Evolutionary conservation across 257 asterid genomes (phyloP).

Genomic region (Nicotiana paniculata): DNA sequence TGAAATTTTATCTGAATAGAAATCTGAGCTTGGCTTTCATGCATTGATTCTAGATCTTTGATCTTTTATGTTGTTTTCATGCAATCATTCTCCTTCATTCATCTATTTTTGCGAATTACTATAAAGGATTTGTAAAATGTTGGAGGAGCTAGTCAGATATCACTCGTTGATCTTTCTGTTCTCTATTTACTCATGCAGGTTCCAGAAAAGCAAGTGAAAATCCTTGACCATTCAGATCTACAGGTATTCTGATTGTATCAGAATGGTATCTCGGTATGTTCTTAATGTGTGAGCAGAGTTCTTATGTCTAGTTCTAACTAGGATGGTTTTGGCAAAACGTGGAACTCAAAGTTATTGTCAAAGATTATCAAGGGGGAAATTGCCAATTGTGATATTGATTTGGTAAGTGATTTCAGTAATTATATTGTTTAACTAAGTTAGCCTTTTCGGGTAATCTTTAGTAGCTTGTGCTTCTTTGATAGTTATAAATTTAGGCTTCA

Average conservation of each 20-base stretch:
- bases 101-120: neutral
- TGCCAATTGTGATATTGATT: conserved; percentile 40
- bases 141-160: neutral
- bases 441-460: neutral
- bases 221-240: conserved; percentile 74
- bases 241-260: conserved; percentile 44
- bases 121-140: neutral
- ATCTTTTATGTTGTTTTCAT: neutral
- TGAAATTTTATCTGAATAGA: conserved; percentile 6
- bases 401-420: conserved; percentile 35
- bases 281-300: neutral
- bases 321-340: conserved; percentile 85
- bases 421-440: neutral
- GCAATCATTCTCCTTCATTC: neutral
- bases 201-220: conserved; percentile 60
- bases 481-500: neutral
- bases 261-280: neutral
- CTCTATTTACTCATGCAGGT: conserved; percentile 41
- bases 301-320: conserved; percentile 19
- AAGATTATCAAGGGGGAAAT: conserved; percentile 48
- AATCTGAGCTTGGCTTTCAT: neutral
- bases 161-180: conserved; percentile 6
- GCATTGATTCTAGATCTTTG: neutral
- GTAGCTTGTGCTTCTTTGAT: neutral
- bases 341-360: conserved; percentile 54